phyloP scores from a whole-genome alignment of 176 grass and related monocot species.

The Panicum miliaceum region DNA sequence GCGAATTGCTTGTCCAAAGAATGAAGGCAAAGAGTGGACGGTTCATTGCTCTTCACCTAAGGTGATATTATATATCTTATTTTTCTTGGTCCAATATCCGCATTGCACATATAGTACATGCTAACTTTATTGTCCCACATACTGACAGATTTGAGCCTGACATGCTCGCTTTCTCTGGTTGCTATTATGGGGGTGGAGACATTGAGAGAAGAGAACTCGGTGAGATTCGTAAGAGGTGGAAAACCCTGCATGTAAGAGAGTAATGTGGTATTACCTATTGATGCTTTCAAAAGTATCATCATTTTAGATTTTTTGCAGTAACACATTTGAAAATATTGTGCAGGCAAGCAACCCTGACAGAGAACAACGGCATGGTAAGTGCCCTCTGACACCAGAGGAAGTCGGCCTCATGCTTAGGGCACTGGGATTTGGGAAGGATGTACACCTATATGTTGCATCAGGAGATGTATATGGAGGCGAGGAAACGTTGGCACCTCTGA shows the following conservation, averaged over 20 bases:
- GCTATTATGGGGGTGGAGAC: conserved; percentile 95
- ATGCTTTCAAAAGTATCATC: background rate
- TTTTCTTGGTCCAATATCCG: background rate
- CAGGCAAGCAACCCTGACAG: conserved; percentile 82
- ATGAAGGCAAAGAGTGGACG: conserved; percentile 61
- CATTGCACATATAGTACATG: background rate
- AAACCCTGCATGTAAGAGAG: conserved; percentile 77
- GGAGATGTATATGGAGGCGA: conserved; percentile 89
- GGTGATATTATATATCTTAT: conserved; percentile 42
- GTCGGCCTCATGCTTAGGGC: conserved; percentile 88
- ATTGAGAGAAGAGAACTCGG: conserved; percentile 85
- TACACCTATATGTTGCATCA: conserved; percentile 88
- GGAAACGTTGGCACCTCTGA: conserved; percentile 82
- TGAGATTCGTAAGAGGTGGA: conserved; percentile 90
- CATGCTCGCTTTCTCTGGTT: conserved; percentile 99
- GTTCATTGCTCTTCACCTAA: conserved; percentile 90
- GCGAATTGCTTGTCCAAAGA: conserved; percentile 68
- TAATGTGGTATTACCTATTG: background rate
- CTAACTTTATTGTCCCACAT: conserved; percentile 8
- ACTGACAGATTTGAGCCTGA: conserved; percentile 91
- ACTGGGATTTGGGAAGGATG: conserved; percentile 80
- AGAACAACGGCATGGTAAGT: conserved; percentile 86
- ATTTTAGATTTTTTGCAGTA: conserved; percentile 39
- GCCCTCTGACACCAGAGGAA: conserved; percentile 89
- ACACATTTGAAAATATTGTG: conserved; percentile 25